Base-by-base conservation (phyloP, 2,329 filamentous ascomycete genomes). In the Fusarium redolens region DNA sequence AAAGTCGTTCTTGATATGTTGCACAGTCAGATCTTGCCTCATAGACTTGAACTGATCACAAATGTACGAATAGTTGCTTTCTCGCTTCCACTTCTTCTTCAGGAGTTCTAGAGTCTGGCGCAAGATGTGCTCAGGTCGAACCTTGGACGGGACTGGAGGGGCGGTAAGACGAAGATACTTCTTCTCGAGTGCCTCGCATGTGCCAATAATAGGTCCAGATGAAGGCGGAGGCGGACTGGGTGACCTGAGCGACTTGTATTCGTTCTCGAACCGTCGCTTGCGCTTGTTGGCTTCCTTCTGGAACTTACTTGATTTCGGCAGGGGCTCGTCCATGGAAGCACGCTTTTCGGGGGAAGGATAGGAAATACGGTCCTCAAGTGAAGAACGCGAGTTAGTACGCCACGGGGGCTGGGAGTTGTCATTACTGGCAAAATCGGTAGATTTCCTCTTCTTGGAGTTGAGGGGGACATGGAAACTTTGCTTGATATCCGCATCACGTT, bases 31-130 rank as follows among this genome's bases (percentile, higher is more conserved):
- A 86, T 99, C 96, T 87, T 99, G 96, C 69, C 96, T 94, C 82
- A 99, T 89, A 20, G 96, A 98, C 83, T 99, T 99, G 88, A 99
- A 97, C 87, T 99, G 96, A 81, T 99, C 95, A 89, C 96, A 98
- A 73, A 98, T 97, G 84, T 98, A 99, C 76, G 91, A 92, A 83
- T 99, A 99, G 84, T 98, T 97, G 84, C 92, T 92, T 78, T 98
- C 95, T 76, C 92, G 90, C 80, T 91, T 93, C 96, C 96, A 99
- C 84, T 97, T 98, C 85, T 92, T 93, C 86, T 97, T 97, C 72
- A 99, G 85, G 54, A 97, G 85, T 75, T 97, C 94, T 82, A 99
- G 84, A 10, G 96, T 95, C 83, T 96, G 91, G 75, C 92, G 91
- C 72, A 99, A 85, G 28, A 99, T 86, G 54, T 84, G 84, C 79